Conservation (phyloP, 2,329 filamentous ascomycete genomes). For the Conoideocrella luteorostrata region DNA sequence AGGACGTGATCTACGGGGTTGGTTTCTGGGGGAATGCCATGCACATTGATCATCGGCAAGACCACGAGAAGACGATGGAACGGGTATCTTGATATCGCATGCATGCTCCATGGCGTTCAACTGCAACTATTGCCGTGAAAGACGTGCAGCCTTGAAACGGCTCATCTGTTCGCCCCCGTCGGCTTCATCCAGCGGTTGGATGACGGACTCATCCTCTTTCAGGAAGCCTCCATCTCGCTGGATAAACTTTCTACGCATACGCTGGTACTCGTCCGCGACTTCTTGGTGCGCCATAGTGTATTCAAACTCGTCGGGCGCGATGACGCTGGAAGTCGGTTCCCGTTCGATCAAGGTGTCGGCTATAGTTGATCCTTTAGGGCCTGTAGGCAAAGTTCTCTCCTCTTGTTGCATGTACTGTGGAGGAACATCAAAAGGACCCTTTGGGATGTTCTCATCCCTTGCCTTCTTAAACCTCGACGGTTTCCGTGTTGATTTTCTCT, state of each 20-base stretch:
- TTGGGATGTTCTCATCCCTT: conserved; percentile 21
- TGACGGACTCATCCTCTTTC: conserved; percentile 60
- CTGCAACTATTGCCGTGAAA: conserved; percentile 42
- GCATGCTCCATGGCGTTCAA: not conserved
- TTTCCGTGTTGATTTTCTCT: conserved; percentile 31
- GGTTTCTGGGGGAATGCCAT: no score
- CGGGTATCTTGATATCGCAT: conserved; percentile 1
- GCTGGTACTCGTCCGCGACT: conserved; percentile 76
- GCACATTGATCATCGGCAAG: no score
- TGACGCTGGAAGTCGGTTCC: conserved; percentile 25
- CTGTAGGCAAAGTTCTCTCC: conserved; percentile 35
- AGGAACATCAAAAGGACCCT: conserved; percentile 40
- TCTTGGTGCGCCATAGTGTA: conserved; percentile 64
- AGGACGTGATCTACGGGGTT: no score
- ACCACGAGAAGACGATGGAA: no score
- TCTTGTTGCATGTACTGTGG: conserved; percentile 32
- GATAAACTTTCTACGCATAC: conserved; percentile 75
- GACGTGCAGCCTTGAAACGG: conserved; percentile 65
- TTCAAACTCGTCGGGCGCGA: conserved; percentile 61
- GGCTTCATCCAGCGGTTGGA: conserved; percentile 61
- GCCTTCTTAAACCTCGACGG: conserved; percentile 48
- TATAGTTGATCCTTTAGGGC: conserved; percentile 49
- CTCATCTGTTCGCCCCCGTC: conserved; percentile 61
- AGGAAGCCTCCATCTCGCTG: conserved; percentile 77
- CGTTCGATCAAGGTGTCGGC: conserved; percentile 55